Evolutionary conservation across 768 basidiomycete species (phyloP).

Genomic region (Kwoniella sp.): DNA sequence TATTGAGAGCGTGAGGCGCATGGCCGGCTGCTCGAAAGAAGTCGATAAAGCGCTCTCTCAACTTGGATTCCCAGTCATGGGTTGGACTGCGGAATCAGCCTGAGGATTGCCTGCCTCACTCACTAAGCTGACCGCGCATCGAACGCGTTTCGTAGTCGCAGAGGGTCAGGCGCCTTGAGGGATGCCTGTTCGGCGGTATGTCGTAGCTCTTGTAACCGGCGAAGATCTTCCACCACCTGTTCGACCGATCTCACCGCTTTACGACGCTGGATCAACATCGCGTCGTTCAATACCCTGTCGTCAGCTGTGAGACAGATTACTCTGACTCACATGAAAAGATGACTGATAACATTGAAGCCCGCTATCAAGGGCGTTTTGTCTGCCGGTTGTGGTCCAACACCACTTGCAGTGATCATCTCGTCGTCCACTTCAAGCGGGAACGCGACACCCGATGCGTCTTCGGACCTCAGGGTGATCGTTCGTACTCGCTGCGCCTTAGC

Average conservation of each 20-base stretch:
- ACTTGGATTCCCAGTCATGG: slow-evolving; percentile 32
- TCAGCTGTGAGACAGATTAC: not conserved
- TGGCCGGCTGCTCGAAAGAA: slow-evolving; percentile 30
- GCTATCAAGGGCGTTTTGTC: slow-evolving; percentile 36
- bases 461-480: slow-evolving; percentile 57
- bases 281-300: slow-evolving; percentile 33
- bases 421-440: slow-evolving; percentile 45
- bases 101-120: not conserved
- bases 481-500: slow-evolving; percentile 26
- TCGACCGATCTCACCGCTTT: slow-evolving; percentile 30
- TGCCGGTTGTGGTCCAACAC: slow-evolving; percentile 31
- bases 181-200: slow-evolving; percentile 29
- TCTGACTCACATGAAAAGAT: slow-evolving; percentile 34
- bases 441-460: slow-evolving; percentile 55
- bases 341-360: slow-evolving; percentile 40
- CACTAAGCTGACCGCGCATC: slow-evolving; percentile 26
- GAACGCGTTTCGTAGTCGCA: slow-evolving; percentile 25
- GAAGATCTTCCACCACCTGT: slow-evolving; percentile 32
- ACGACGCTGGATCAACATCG: slow-evolving; percentile 30
- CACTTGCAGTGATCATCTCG: slow-evolving; percentile 38
- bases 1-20: slow-evolving; percentile 30
- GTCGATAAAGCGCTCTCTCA: slow-evolving; percentile 30
- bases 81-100: slow-evolving; percentile 21
- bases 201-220: slow-evolving; percentile 30
- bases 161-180: slow-evolving; percentile 19